Base-by-base conservation (phyloP, 306 rosid genomes). In the Castanopsis chinensis region DNA sequence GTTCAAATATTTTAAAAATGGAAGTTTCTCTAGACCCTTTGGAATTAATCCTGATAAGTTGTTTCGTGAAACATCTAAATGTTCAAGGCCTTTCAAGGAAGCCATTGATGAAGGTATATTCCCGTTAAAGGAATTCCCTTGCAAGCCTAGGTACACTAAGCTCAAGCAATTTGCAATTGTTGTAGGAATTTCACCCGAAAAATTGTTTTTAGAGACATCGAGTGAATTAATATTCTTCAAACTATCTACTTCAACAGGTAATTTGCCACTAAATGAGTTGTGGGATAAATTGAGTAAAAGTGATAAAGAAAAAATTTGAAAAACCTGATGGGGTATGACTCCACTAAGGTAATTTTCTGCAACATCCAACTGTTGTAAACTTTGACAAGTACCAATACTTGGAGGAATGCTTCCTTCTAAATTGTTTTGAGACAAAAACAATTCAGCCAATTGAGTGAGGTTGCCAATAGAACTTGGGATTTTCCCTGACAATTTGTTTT, bases 41-140 rank as follows among this genome's bases (percentile, higher is more conserved):
- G 88, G 91, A 79, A 87, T 85, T 18, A 78, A 4, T 32, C 90
- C 83, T 0, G 75, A 71, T 49, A 89, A 76, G 15, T 15, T 32
- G 68, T 83, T 87, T 37, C 3, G 20, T 13, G 87, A 85, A 4
- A 87, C 21, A 53, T 87, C 88, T 71, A 89, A 69, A 52, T 4
- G 0, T 51, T 1, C 60, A 67, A 85, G 81, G 72, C 83, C 73
- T 69, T 35, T 87, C 51, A 82, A 32, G 35, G 83, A 79, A 74
- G 72, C 84, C 56, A 87, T 51, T 13, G 83, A 52, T 14, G 88
- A 72, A 58, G 91, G 93, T 49, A 87, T 58, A 35, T 0, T 77
- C 65, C 84, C 81, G 0, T 1, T 15, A 20, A 87, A 79, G 14
- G 19, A 74, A 25, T 82, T 87, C 0, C 74, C 83, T 27, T 80